Evolutionary conservation across 148 eudicot species (phyloP).

Genomic region (Chenopodium formosanum): DNA sequence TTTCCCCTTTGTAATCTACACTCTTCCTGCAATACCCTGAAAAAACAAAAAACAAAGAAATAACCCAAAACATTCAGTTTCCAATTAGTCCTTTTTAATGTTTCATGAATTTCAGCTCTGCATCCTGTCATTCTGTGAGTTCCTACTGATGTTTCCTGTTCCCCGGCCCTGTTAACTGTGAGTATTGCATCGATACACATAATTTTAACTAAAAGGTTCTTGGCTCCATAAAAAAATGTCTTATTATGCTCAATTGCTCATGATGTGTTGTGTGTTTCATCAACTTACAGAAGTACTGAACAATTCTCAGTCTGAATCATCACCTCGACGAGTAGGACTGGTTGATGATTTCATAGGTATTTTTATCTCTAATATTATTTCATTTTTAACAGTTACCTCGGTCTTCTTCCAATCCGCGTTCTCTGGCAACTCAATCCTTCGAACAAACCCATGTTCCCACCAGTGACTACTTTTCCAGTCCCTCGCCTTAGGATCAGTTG

Average conservation of each 20-base stretch:
- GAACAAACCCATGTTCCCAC: conserved; percentile 86
- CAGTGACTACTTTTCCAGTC: conserved; percentile 77
- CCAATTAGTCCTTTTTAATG: background rate
- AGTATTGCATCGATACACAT: background rate
- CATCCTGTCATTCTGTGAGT: background rate
- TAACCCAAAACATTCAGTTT: background rate
- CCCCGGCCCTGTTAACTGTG: background rate
- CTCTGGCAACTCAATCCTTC: conserved; percentile 80
- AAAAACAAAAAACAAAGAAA: background rate
- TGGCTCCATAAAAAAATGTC: conserved; percentile 1
- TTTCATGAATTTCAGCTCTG: background rate
- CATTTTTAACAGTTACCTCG: conserved; percentile 52
- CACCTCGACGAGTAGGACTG: conserved; percentile 30
- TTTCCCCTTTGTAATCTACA: conserved; percentile 2
- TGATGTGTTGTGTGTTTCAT: conserved; percentile 25
- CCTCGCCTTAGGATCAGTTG: conserved; percentile 31
- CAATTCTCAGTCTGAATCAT: conserved; percentile 27
- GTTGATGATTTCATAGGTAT: conserved; percentile 51
- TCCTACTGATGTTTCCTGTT: background rate
- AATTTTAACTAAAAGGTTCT: background rate
- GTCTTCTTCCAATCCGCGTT: conserved; percentile 59
- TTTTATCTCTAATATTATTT: conserved; percentile 48
- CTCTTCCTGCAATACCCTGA: conserved; percentile 7
- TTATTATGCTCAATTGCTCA: conserved; percentile 23
- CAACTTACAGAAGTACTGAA: conserved; percentile 7